phyloP scores from a whole-genome alignment of 2,329 filamentous ascomycete genomes.

The Curvularia hawaiiensis region DNA sequence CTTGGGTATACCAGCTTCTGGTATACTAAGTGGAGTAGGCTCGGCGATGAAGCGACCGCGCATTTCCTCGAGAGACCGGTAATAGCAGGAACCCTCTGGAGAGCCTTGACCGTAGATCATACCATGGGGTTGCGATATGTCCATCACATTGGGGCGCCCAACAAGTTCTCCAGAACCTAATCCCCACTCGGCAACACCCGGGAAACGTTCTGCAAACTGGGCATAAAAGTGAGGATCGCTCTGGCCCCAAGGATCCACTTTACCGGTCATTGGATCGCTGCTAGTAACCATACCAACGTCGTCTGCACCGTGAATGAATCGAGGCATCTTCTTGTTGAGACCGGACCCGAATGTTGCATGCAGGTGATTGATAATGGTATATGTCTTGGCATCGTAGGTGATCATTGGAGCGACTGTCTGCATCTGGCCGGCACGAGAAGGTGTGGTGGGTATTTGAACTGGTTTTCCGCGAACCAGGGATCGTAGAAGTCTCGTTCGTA shows the following conservation, averaged over 20 bases:
- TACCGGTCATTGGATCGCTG: constrained; percentile 79
- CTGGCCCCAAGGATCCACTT: constrained; percentile 80
- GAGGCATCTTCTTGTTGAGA: constrained; percentile 70
- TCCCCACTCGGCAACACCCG: constrained; percentile 76
- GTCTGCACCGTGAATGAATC: constrained; percentile 81
- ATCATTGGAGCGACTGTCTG: constrained; percentile 75
- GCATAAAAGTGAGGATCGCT: constrained; percentile 75
- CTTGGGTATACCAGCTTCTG: constrained; percentile 75
- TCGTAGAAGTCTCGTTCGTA: constrained; percentile 81
- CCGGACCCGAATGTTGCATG: constrained; percentile 76
- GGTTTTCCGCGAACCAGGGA: constrained; percentile 85
- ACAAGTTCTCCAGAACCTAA: constrained; percentile 76
- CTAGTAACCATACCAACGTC: constrained; percentile 78
- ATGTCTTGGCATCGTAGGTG: constrained; percentile 84
- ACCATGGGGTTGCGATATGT: constrained; percentile 84
- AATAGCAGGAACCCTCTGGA: constrained; percentile 81
- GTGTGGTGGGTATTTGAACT: constrained; percentile 58
- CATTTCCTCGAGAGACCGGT: constrained; percentile 74
- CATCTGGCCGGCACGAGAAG: constrained; percentile 59
- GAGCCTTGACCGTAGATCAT: constrained; percentile 85
- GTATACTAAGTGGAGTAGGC: constrained; percentile 64
- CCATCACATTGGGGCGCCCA: constrained; percentile 84
- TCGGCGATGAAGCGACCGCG: constrained; percentile 75
- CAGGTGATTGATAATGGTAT: constrained; percentile 77
- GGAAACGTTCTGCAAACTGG: constrained; percentile 78